These are phyloP conservation scores for Iberis pinnata DNA, from an alignment of 345 rosid species.

Conservation along the genomic window DNA sequence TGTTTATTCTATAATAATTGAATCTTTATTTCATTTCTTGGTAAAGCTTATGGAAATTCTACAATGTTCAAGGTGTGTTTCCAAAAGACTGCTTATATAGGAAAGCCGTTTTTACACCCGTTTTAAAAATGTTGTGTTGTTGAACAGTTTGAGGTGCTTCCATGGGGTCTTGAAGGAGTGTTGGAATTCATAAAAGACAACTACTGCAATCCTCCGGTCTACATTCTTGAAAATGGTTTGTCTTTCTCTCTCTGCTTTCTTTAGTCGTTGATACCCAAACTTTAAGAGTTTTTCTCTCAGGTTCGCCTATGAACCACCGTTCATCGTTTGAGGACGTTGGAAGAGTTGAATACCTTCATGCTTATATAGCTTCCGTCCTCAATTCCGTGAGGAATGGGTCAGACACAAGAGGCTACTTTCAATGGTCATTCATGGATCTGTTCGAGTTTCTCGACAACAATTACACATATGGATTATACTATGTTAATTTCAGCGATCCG, in stretches of 20 bases:
- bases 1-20: no score
- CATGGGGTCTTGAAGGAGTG: conserved; percentile 24
- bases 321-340: conserved; percentile 33
- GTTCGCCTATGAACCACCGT: conserved; percentile 18
- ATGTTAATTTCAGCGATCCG: conserved; percentile 39
- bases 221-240: conserved; percentile 38
- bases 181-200: conserved; percentile 29
- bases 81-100: no score
- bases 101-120: no score
- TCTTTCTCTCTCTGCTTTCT: not conserved
- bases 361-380: conserved; percentile 34
- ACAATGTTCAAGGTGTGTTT: no score
- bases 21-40: no score
- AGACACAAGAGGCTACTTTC: conserved; percentile 39
- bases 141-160: conserved; percentile 33
- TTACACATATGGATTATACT: conserved; percentile 31
- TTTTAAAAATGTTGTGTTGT: no score
- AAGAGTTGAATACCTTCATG: conserved; percentile 30
- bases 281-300: conserved; percentile 8
- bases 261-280: not conserved
- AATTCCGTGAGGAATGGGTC: conserved; percentile 43
- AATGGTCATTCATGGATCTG: conserved; percentile 42
- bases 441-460: conserved; percentile 23
- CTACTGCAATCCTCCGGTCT: conserved; percentile 36
- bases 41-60: no score